Evolutionary conservation across 495 filamentous ascomycete genomes (phyloP).

Genomic region (Penicillium goetzii): DNA sequence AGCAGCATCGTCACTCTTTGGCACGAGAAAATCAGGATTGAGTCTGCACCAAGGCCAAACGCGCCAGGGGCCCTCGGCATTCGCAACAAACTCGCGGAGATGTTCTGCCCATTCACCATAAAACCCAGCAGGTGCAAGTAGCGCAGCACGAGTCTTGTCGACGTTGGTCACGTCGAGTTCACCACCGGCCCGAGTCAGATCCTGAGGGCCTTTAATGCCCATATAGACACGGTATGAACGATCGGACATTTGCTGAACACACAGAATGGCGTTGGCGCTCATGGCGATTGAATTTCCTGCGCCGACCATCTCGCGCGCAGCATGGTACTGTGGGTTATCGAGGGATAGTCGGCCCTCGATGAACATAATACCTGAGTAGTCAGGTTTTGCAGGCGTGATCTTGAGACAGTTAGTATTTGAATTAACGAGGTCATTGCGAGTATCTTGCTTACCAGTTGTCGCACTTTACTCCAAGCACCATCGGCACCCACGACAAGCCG

Average conservation of each 20-base stretch:
- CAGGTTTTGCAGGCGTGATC: conserved; percentile 22
- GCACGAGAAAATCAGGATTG: background rate
- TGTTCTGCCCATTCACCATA: conserved; percentile 20
- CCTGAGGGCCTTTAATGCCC: conserved; percentile 16
- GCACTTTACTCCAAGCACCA: conserved; percentile 59
- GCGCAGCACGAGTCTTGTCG: conserved; percentile 15
- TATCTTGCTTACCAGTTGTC: conserved; percentile 30
- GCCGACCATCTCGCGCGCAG: conserved; percentile 22
- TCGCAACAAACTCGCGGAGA: conserved; percentile 16
- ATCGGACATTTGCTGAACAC: conserved; percentile 25
- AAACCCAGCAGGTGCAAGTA: conserved; percentile 20
- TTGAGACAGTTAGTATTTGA: background rate
- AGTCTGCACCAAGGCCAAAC: conserved; percentile 22
- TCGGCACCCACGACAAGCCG: conserved; percentile 58
- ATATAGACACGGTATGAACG: conserved; percentile 28
- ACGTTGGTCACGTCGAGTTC: conserved; percentile 19
- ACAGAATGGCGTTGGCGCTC: conserved; percentile 8
- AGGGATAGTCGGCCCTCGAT: conserved; percentile 25
- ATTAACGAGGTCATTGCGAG: background rate
- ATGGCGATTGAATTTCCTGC: conserved; percentile 23
- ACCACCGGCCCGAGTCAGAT: conserved; percentile 16
- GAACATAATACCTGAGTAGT: conserved; percentile 26
- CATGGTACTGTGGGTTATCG: conserved; percentile 21
- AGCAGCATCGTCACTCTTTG: background rate
- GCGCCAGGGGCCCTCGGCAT: conserved; percentile 27